A percentile compares a stretch with the other conserved stretches of the same genome.
These are phyloP conservation scores for Phytophthora fragariae DNA, from an alignment of 352 stramenopile genomes.

Conservation along the genomic window DNA sequence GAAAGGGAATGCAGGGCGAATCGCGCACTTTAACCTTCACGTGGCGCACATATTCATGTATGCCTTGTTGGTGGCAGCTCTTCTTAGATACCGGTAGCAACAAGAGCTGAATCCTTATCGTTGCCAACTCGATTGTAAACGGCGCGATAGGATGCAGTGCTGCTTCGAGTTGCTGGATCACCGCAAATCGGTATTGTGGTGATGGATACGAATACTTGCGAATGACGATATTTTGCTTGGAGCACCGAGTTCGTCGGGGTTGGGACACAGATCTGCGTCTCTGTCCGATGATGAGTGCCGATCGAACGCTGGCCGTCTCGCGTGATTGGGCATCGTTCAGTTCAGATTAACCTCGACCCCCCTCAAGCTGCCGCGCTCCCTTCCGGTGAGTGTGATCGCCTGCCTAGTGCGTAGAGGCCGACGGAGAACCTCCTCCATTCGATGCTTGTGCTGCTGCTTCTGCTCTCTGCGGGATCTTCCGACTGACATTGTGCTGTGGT, in stretches of 20 bases:
- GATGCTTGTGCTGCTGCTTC: neutral
- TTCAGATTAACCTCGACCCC: constrained; percentile 13
- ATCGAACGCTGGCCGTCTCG: constrained; percentile 10
- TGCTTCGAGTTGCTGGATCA: constrained; percentile 2
- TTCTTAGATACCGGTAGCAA: neutral
- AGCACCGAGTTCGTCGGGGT: neutral
- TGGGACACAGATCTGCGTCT: constrained; percentile 25
- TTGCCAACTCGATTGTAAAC: neutral
- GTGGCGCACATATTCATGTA: neutral
- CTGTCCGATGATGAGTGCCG: constrained; percentile 29
- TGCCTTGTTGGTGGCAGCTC: too few relatives aligned
- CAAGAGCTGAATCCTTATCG: too few relatives aligned
- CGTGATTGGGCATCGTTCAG: constrained; percentile 22
- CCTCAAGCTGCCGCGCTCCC: neutral
- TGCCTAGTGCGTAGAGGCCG: neutral
- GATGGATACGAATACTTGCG: constrained; percentile 15
- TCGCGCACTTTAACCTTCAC: neutral
- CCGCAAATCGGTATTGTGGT: constrained; percentile 17
- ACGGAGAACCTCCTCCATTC: neutral
- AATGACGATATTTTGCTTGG: constrained; percentile 25
- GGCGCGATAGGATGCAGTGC: constrained; percentile 12
- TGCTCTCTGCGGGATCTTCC: constrained; percentile 6
- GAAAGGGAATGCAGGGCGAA: neutral
- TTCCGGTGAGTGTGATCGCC: constrained; percentile 9
- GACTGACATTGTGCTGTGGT: constrained; percentile 17